Evolutionary conservation across 129 eudicot species (phyloP).

Genomic region (Artemisia argyi): DNA sequence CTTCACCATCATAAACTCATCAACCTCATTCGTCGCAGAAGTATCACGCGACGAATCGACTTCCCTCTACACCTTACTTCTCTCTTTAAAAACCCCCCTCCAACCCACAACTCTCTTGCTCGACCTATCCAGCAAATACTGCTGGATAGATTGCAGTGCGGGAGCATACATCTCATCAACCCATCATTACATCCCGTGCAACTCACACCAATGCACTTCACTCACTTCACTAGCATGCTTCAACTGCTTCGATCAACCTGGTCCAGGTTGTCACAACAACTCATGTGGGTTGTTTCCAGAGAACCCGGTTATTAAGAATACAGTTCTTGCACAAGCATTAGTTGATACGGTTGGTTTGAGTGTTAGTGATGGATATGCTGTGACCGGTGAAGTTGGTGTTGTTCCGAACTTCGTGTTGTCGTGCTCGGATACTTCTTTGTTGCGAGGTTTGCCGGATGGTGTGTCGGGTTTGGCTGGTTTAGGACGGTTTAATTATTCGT

Average conservation of each 20-base stretch:
- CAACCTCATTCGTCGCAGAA: slow-evolving; percentile 47
- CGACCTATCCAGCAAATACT: slow-evolving; percentile 52
- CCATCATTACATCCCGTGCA: slow-evolving; percentile 35
- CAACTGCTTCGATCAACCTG: slow-evolving; percentile 27
- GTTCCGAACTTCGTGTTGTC: slow-evolving; percentile 41
- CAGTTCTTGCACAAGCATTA: slow-evolving; percentile 24
- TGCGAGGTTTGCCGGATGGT: slow-evolving; percentile 36
- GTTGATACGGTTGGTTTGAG: slow-evolving; percentile 37
- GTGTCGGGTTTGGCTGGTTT: slow-evolving; percentile 36
- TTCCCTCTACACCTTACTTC: slow-evolving; percentile 37
- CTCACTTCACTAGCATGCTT: slow-evolving; percentile 27
- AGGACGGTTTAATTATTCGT: slow-evolving; percentile 42
- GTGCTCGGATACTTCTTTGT: slow-evolving; percentile 34
- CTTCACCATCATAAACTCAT: neutral
- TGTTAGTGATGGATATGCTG: slow-evolving; percentile 10
- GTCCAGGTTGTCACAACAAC: slow-evolving; percentile 46
- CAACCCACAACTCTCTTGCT: slow-evolving; percentile 45
- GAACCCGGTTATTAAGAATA: slow-evolving; percentile 39
- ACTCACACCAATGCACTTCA: slow-evolving; percentile 26
- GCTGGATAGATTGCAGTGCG: slow-evolving; percentile 46
- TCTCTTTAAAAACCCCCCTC: slow-evolving; percentile 50
- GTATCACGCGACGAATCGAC: slow-evolving; percentile 38
- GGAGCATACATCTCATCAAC: slow-evolving; percentile 37
- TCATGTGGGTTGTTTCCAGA: slow-evolving; percentile 40
- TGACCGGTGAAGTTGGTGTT: slow-evolving; percentile 26